These are phyloP conservation scores for Grosmannia penicillata DNA, from an alignment of 2,329 filamentous ascomycete genomes.

Conservation along the genomic window DNA sequence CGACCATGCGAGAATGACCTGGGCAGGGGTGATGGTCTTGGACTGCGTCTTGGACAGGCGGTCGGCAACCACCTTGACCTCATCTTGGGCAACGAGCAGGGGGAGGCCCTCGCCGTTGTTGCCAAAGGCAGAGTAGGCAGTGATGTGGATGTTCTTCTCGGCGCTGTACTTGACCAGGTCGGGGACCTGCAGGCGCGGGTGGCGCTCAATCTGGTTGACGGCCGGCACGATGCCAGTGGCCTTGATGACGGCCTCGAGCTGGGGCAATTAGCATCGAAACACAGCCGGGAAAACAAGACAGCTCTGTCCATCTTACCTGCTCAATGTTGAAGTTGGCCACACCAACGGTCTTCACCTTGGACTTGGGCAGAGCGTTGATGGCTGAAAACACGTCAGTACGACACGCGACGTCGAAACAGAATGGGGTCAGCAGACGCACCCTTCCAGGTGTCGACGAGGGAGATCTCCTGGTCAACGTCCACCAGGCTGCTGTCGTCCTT, in stretches of 20 bases:
- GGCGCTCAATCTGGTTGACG: slow-evolving; percentile 56
- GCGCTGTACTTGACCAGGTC: slow-evolving; percentile 46
- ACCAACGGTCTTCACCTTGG: slow-evolving; percentile 36
- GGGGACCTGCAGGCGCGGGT: slow-evolving; percentile 46
- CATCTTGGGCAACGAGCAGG: slow-evolving; percentile 43
- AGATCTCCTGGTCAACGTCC: slow-evolving; percentile 23
- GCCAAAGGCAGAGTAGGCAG: slow-evolving; percentile 46
- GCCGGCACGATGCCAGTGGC: slow-evolving; percentile 42
- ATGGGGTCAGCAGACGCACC: slow-evolving; percentile 5
- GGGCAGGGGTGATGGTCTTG: slow-evolving; percentile 10
- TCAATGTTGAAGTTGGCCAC: slow-evolving; percentile 47
- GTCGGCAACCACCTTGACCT: slow-evolving; percentile 40
- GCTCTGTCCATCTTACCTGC: slow-evolving; percentile 14
- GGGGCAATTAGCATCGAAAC: not conserved
- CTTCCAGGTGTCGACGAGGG: slow-evolving; percentile 23
- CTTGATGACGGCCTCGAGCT: slow-evolving; percentile 39
- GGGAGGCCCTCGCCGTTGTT: slow-evolving; percentile 27
- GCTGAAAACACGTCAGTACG: slow-evolving; percentile 37
- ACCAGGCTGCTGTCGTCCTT: slow-evolving; percentile 7
- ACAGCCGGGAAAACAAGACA: slow-evolving; percentile 19
- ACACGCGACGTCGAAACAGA: slow-evolving; percentile 7
- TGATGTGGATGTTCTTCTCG: slow-evolving; percentile 49
- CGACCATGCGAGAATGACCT: slow-evolving; percentile 13
- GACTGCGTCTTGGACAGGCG: slow-evolving; percentile 1
- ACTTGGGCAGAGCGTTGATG: slow-evolving; percentile 22